Base-by-base conservation (phyloP, 108 stramenopile species). In the Pseudonitzschia delicatissima region DNA sequence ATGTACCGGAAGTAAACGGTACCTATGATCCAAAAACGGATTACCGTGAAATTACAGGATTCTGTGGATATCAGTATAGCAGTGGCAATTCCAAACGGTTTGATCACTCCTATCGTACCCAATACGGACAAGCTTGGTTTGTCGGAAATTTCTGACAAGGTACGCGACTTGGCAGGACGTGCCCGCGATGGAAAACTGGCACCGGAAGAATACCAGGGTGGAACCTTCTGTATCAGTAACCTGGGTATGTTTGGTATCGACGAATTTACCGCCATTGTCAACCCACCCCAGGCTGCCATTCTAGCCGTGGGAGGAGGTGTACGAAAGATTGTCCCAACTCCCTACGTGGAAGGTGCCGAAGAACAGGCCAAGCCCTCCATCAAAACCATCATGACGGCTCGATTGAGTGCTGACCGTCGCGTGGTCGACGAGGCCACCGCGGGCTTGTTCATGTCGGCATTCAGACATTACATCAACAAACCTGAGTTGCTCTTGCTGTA, bases 401-500 rank as follows among this genome's bases (percentile, higher is more conserved):
- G 97, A 53, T 81, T 99, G 68, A 89, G 93, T 67, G 95, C 95
- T 58, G 99, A 99, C 79, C 98, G 98, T 74, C 91, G 99, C 21
- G 97, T 97, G 31, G 96, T 99, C 29, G 99, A 99, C 71, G 99
- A 98, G 31, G 97, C 99, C 11, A 97, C 98, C 5, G 97, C 96
- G 33, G 96, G 97, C 28, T 81, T 95, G 68, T 99, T 96, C 94
- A 64, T 98, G 69, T 74, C 79, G 2, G 96, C 97, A 48, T 98
- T 99, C 76, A 91, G 91, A 76, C 79, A 77, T 26, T 82, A 92
- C 74, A 87, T 98, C 28, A 92, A 93, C 78, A 82, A 96, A 70
- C 99, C 99, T 26, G 81, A 88, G 62, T 77, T 81, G 68, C 61
- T 73, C 3, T 21, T 76, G 44, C 64, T 81, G 68, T 81, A 73